phyloP scores from a whole-genome alignment of 306 rosid species.

The Pterocarpus santalinus region DNA sequence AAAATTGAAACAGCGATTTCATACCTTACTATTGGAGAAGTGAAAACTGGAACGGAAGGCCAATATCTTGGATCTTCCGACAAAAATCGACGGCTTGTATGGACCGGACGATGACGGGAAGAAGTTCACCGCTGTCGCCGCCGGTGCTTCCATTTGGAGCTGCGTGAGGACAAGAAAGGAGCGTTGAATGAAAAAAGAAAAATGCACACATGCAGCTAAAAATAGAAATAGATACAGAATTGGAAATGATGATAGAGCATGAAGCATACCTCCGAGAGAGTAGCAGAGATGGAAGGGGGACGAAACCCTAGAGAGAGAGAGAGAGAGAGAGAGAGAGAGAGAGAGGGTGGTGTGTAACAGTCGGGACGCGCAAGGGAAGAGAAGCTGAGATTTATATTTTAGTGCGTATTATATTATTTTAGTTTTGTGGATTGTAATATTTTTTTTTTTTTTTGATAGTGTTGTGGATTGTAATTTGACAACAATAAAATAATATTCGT shows the following conservation, averaged over 20 bases:
- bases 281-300: neutral
- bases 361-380: too few species aligned
- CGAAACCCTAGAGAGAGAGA: slow-evolving; percentile 40
- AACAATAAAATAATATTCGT: too few species aligned
- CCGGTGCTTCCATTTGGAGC: slow-evolving; percentile 65
- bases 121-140: slow-evolving; percentile 47
- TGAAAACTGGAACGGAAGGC: slow-evolving; percentile 52
- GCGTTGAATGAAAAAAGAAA: neutral
- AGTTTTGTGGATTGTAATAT: too few species aligned
- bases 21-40: slow-evolving; percentile 13
- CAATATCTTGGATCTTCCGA: slow-evolving; percentile 51
- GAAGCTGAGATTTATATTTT: too few species aligned
- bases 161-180: slow-evolving; percentile 39
- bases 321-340: neutral
- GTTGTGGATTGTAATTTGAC: too few species aligned
- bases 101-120: slow-evolving; percentile 55
- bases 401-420: too few species aligned
- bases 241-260: neutral
- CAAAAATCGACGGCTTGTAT: slow-evolving; percentile 39
- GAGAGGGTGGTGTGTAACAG: neutral
- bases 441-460: too few species aligned
- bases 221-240: neutral
- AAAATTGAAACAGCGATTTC: neutral
- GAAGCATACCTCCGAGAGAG: slow-evolving; percentile 23
- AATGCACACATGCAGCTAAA: neutral